These are phyloP conservation scores for Aspergillus sergii DNA, from an alignment of 2,329 filamentous ascomycete species.

Conservation along the genomic window DNA sequence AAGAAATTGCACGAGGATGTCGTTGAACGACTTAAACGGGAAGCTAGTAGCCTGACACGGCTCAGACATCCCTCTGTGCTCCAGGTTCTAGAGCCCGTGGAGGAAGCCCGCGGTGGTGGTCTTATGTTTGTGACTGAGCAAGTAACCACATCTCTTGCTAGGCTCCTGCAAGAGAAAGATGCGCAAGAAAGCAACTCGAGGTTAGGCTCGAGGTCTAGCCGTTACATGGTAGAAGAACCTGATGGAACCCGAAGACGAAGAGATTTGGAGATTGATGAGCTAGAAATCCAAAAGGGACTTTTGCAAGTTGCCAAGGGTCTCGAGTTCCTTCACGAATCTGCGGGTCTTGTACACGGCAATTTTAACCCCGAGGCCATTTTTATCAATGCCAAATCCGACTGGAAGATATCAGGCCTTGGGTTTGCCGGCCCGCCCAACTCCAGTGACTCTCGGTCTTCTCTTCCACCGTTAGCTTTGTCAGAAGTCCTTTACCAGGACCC, in stretches of 20 bases:
- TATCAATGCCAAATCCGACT: conserved; percentile 96
- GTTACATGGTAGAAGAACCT: conserved; percentile 78
- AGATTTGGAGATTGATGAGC: conserved; percentile 91
- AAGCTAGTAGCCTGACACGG: conserved; percentile 84
- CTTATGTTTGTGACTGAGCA: conserved; percentile 95
- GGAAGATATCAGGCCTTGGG: conserved; percentile 94
- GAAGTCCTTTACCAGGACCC: conserved; percentile 86
- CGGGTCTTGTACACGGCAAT: conserved; percentile 90
- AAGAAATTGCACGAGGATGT: conserved; percentile 88
- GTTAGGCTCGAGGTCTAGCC: conserved; percentile 70
- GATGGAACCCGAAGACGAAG: conserved; percentile 72
- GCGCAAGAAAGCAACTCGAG: conserved; percentile 74
- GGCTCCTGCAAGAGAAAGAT: conserved; percentile 83
- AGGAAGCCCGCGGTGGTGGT: conserved; percentile 87
- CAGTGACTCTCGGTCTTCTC: conserved; percentile 72
- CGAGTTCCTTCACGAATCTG: conserved; percentile 94
- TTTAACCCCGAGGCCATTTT: conserved; percentile 91
- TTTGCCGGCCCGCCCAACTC: conserved; percentile 82
- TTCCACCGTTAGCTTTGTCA: conserved; percentile 77
- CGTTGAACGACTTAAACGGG: conserved; percentile 85
- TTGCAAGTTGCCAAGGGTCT: conserved; percentile 91
- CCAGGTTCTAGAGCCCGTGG: conserved; percentile 90
- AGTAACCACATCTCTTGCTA: conserved; percentile 84
- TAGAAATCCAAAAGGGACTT: conserved; percentile 96
- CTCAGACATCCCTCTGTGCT: conserved; percentile 89